Evolutionary conservation across 2,329 filamentous ascomycete species (phyloP), one percentile per base, ranked within the genome.

Genomic region (Chaetothyriales sp.): DNA sequence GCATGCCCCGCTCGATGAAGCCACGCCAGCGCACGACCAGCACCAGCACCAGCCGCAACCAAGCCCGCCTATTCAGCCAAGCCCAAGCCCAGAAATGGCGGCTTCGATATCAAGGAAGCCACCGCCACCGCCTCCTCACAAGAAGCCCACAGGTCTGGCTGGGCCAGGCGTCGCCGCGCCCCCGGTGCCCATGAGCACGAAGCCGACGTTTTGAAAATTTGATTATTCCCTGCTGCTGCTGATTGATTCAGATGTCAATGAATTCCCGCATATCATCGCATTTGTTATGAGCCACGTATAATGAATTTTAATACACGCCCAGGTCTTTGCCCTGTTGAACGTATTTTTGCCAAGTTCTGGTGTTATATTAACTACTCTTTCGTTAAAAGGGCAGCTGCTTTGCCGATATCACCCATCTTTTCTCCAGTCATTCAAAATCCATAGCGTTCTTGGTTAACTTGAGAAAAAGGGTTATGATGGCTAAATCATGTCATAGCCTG

Each of bases 111-210:
- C 58, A 51, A 65, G 55, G 77, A 79, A 69, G 74, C 77, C 59
- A 44, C 70, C 73, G 3, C 74, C 78, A 15, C 78, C 78, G 2
- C 78, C 78, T 1, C 77, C 77, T n/a, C 71, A 73, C 33, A 80
- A 80, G 67, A 79, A 75, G 61, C 70, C 70, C 44, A 70, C 55
- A 18, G 56, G 68, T 33, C 63, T 78, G 53, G 66, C 69, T n/a
- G 66, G 66, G 7, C 62, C 61, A 20, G 61, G 60, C 19, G 65
- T 66, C 15, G 55, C 63, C 10, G 59, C 65, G 13, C 78, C 79
- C 10, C 79, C 79, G 2, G 64, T 82, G 18, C 78, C 78, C 0
- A 58, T 80, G 55, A 67, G 66, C 18, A 81, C 76, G 52, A 82
- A 81, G 62, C 79, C 79, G 13, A 57, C 33, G 8, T 40, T 40